Conservation (phyloP, 1,284 basidiomycete genomes). For the Fistulina hepatica region DNA sequence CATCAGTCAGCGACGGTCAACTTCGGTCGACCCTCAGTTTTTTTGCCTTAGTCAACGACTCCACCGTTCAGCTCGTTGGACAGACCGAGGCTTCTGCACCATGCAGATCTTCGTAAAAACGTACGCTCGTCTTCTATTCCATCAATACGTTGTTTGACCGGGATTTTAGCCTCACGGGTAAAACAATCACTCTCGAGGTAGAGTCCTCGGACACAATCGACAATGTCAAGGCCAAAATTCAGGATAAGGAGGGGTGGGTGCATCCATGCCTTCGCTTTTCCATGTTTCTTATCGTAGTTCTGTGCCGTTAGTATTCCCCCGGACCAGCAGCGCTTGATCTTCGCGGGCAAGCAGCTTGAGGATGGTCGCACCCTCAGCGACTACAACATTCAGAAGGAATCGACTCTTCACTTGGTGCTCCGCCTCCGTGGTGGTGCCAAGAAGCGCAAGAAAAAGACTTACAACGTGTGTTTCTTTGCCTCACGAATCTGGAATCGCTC, state of each 20-base stretch:
- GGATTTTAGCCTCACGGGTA: slow-evolving; percentile 81
- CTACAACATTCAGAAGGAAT: slow-evolving; percentile 80
- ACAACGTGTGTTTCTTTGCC: slow-evolving; percentile 51
- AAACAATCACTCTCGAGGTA: slow-evolving; percentile 97
- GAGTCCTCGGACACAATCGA: slow-evolving; percentile 96
- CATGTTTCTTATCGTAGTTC: neutral
- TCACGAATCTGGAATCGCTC: neutral
- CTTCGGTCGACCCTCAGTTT: too few relatives aligned
- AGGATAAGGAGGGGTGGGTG: slow-evolving; percentile 86
- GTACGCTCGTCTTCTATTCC: slow-evolving; percentile 30
- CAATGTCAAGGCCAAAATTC: slow-evolving; percentile 95
- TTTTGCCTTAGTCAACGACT: slow-evolving; percentile 81
- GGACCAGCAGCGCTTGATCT: slow-evolving; percentile 97
- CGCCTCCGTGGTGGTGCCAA: slow-evolving; percentile 94
- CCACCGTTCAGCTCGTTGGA: slow-evolving; percentile 78
- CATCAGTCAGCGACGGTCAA: too few relatives aligned
- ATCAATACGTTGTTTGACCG: slow-evolving; percentile 4
- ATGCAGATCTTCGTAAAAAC: slow-evolving; percentile 98
- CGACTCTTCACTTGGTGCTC: slow-evolving; percentile 92
- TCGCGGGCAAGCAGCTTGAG: slow-evolving; percentile 97
- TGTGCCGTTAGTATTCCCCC: slow-evolving; percentile 63
- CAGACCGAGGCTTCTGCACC: slow-evolving; percentile 59
- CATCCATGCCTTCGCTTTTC: slow-evolving; percentile 10
- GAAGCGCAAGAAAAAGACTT: slow-evolving; percentile 99
- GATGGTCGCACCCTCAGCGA: slow-evolving; percentile 62